Conservation (phyloP, 306 rosid genomes). For the Luffa aegyptiaca region DNA sequence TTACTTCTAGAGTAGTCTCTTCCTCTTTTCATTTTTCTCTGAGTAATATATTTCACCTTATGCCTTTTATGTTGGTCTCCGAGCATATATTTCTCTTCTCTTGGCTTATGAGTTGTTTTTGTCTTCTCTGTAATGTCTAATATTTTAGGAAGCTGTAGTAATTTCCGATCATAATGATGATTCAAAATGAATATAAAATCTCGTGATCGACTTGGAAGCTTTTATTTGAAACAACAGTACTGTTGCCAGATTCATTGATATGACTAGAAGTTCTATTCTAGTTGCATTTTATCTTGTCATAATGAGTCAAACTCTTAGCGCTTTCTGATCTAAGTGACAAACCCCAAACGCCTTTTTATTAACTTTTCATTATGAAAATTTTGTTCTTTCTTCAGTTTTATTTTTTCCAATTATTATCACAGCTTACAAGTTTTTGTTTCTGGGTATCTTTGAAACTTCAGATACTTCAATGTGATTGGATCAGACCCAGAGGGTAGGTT, state of each 20-base stretch:
- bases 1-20: not conserved
- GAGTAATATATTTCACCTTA: not conserved
- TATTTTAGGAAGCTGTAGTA: not conserved
- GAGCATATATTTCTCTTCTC: not conserved
- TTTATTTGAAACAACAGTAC: not conserved
- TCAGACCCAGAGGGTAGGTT: constrained; percentile 84
- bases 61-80: not conserved
- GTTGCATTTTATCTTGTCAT: not conserved
- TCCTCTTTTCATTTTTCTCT: not conserved
- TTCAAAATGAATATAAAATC: not conserved
- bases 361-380: not conserved
- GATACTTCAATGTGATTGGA: constrained; percentile 92
- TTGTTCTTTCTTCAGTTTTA: not conserved
- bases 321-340: not conserved
- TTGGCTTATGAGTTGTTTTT: not conserved
- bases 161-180: not conserved
- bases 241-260: not conserved
- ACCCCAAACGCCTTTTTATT: not conserved
- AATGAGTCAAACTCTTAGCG: not conserved
- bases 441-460: constrained; percentile 14
- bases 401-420: not conserved
- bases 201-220: not conserved
- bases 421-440: not conserved
- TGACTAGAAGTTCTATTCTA: not conserved
- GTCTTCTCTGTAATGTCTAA: not conserved